Base-by-base conservation (phyloP, 2,329 filamentous ascomycete species). In the Diaporthe vexans region DNA sequence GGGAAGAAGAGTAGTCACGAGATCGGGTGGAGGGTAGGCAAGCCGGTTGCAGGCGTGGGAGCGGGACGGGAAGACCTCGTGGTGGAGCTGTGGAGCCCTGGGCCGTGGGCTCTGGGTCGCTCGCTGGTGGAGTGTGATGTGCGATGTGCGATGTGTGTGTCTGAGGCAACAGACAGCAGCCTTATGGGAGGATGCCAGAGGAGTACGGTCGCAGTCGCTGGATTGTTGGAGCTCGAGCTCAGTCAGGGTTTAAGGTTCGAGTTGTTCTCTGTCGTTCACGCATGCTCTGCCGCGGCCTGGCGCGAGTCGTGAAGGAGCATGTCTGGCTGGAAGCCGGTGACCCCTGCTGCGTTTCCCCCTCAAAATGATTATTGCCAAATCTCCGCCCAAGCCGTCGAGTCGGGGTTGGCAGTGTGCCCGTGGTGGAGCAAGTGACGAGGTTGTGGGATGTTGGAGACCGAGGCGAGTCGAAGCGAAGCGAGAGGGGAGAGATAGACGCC, bases 201-300 rank as follows among this genome's bases (percentile, higher is more conserved):
- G 58, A 29, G n/a, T 21, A n/a, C 19, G 19, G 48, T 37, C n/a
- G 10, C 61, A 68, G 63, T 37, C n/a, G 13, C 2, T 43, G 40
- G 40, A 17, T 11, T 40, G 29, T 24, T 67, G 61, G 33, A 68
- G 63, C 63, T 68, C 46, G 29, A 54, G 63, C 40, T 68, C 52
- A 40, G 63, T 54, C 52, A 46, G 52, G 77, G 81, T 19, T 83
- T 65, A 80, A 80, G 37, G 79, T 48, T 54, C 67, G 26, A 11
- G 52, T 21, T 13, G 46, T 10, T 6, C 40, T 43, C 3, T n/a
- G 21, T 33, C 24, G 40, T 73, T 76, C 68, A 76, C 68, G 72
- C 59, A 61, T 58, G 72, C 71, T 68, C 52, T 72, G 43, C 69
- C 56, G 40, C 74, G 54, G 72, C 72, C 72, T 59, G 61, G 68